A percentile compares a stretch with the other conserved stretches of the same genome.
phyloP scores from a whole-genome alignment of 1,284 basidiomycete species.

The Cryptococcus maquisensis region DNA sequence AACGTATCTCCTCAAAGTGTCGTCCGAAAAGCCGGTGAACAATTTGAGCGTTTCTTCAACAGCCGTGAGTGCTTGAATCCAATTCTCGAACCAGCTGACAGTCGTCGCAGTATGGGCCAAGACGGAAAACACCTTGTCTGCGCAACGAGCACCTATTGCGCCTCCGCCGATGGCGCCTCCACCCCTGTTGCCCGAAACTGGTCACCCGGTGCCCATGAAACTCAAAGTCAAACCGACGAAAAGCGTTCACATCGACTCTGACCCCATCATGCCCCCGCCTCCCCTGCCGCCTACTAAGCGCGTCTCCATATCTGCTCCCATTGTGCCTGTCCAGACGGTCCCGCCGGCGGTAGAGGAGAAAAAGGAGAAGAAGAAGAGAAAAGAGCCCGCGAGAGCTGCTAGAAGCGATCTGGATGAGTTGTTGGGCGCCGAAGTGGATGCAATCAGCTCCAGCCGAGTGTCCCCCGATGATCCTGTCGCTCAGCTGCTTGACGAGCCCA shows the following conservation, averaged over 20 bases:
- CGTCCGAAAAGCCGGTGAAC: slow-evolving; percentile 70
- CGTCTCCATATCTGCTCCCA: slow-evolving; percentile 2
- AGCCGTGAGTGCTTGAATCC: slow-evolving; percentile 60
- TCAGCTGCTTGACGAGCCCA: slow-evolving; percentile 23
- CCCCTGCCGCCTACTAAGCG: slow-evolving; percentile 27
- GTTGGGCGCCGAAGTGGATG: slow-evolving; percentile 44
- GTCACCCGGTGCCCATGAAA: slow-evolving; percentile 15
- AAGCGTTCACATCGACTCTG: slow-evolving; percentile 22
- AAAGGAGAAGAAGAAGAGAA: slow-evolving; percentile 25
- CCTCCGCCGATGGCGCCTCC: slow-evolving; percentile 17
- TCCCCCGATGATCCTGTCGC: slow-evolving; percentile 19
- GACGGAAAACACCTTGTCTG: slow-evolving; percentile 34
- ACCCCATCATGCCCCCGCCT: slow-evolving; percentile 40
- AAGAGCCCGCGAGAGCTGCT: slow-evolving; percentile 7
- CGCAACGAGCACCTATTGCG: slow-evolving; percentile 7
- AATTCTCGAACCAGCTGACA: neutral
- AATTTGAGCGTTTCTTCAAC: slow-evolving; percentile 77
- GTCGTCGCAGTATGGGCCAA: slow-evolving; percentile 28
- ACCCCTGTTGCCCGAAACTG: slow-evolving; percentile 4
- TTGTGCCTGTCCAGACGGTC: slow-evolving; percentile 4
- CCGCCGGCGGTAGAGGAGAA: slow-evolving; percentile 13
- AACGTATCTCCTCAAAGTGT: slow-evolving; percentile 65
- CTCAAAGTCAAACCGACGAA: slow-evolving; percentile 38
- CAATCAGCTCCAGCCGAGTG: slow-evolving; percentile 26
- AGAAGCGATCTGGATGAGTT: slow-evolving; percentile 38